Conservation (phyloP, 1,284 basidiomycete species). For the Ceratobasidium sp. region DNA sequence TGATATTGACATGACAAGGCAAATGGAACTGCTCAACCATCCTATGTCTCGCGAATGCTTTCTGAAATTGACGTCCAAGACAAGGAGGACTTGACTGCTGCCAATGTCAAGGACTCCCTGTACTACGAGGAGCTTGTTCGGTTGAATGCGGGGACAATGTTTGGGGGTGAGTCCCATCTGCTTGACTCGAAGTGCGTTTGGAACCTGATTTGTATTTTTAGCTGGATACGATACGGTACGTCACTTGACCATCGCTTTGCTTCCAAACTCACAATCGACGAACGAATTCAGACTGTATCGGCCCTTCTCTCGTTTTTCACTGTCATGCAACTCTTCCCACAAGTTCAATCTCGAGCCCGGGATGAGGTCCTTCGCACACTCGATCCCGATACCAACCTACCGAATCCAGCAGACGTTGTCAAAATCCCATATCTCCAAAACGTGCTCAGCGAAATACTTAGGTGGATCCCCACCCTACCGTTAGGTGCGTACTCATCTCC, state of each 20-base stretch:
- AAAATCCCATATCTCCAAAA: constrained; percentile 14
- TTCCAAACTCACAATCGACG: not conserved
- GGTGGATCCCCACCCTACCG: constrained; percentile 25
- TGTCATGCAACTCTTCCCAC: constrained; percentile 27
- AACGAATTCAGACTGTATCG: not conserved
- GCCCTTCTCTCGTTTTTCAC: constrained; percentile 13
- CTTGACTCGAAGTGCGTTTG: not conserved
- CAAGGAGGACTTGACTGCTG: not conserved
- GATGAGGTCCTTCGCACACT: constrained; percentile 21
- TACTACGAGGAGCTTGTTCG: constrained; percentile 2
- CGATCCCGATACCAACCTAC: constrained; percentile 11
- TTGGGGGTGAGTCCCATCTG: constrained; percentile 17
- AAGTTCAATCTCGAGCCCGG: constrained; percentile 22
- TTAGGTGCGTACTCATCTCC: not conserved
- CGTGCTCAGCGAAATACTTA: constrained; percentile 10
- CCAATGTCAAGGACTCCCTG: not conserved
- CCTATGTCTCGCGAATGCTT: constrained; percentile 24
- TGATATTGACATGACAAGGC: not conserved
- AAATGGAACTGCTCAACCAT: constrained; percentile 15
- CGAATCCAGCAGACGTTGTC: constrained; percentile 6
- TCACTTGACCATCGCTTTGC: not conserved
- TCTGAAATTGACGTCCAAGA: not conserved
- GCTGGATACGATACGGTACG: constrained; percentile 28
- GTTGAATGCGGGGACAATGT: constrained; percentile 4
- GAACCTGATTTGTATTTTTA: not conserved